Percentiles rank a stretch among this genome's conserved stretches.
Conservation (phyloP, 139 green algal species). For the Nannochloris sp. region DNA sequence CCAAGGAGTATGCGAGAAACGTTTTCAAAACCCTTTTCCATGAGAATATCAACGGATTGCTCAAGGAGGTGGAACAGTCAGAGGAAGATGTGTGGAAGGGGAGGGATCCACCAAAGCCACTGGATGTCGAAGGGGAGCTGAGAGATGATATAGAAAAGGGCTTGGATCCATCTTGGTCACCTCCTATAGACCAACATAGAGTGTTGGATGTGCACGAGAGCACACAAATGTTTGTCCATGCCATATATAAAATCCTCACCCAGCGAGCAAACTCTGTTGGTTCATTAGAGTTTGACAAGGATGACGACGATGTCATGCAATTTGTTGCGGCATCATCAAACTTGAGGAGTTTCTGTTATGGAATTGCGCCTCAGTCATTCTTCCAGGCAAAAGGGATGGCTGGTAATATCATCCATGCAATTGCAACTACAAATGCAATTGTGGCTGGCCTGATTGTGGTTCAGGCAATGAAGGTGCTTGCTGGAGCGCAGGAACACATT, state of each 20-base stretch:
- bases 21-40: conserved; percentile 54
- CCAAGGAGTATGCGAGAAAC: conserved; percentile 38
- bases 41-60: conserved; percentile 27
- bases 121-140: conserved; percentile 25
- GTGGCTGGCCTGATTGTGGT: conserved; percentile 81
- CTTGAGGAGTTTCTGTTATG: conserved; percentile 67
- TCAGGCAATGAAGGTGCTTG: conserved; percentile 86
- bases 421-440: conserved; percentile 98
- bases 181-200: conserved; percentile 43
- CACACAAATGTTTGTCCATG: conserved; percentile 63
- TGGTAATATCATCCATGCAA: conserved; percentile 98
- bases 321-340: conserved; percentile 90
- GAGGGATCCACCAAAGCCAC: conserved; percentile 49
- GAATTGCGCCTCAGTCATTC: conserved; percentile 67
- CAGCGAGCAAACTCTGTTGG: conserved; percentile 46
- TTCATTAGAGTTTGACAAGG: conserved; percentile 65
- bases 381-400: conserved; percentile 95
- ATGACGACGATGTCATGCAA: conserved; percentile 85
- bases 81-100: conserved; percentile 68
- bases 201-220: conserved; percentile 43
- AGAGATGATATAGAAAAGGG: background rate
- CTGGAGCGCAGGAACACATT: conserved; percentile 10
- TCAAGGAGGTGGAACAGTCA: conserved; percentile 4
- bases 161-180: conserved; percentile 19
- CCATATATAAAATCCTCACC: conserved; percentile 41